Evolutionary conservation across 352 stramenopile species (phyloP).

Genomic region (Globisporangium heterothallicum): DNA sequence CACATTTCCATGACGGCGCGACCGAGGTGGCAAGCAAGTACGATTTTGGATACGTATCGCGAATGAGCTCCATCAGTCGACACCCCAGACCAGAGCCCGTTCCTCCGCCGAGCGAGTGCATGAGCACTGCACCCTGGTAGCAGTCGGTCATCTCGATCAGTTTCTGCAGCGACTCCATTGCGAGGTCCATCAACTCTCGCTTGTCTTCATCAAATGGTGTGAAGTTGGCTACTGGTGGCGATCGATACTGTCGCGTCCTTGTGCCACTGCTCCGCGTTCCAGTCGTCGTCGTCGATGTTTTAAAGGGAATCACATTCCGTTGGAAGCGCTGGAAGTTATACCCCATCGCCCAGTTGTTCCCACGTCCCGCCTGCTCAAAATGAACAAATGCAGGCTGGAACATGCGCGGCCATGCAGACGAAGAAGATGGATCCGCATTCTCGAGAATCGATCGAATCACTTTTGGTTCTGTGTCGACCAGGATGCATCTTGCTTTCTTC

Average conservation of each 20-base stretch:
- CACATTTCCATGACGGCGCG: slow-evolving; percentile 50
- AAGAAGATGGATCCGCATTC: background rate
- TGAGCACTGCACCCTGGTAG: slow-evolving; percentile 70
- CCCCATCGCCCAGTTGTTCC: slow-evolving; percentile 89
- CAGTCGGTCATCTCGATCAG: slow-evolving; percentile 67
- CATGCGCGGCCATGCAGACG: background rate
- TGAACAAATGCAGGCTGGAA: slow-evolving; percentile 44
- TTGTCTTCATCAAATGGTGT: slow-evolving; percentile 19
- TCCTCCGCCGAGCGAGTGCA: slow-evolving; percentile 78
- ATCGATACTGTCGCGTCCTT: background rate
- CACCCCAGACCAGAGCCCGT: slow-evolving; percentile 81
- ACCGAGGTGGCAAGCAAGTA: slow-evolving; percentile 68
- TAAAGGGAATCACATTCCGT: slow-evolving; percentile 26
- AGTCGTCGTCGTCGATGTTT: background rate
- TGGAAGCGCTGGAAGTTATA: slow-evolving; percentile 55
- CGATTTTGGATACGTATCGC: slow-evolving; percentile 66
- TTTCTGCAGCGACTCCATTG: slow-evolving; percentile 68
- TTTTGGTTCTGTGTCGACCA: slow-evolving; percentile 81
- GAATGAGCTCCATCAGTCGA: slow-evolving; percentile 72
- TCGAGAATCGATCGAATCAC: slow-evolving; percentile 37
- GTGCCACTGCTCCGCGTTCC: background rate
- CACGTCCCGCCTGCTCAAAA: slow-evolving; percentile 64
- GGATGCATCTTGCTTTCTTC: slow-evolving; percentile 50
- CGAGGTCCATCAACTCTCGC: slow-evolving; percentile 49
- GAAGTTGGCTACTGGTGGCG: slow-evolving; percentile 4